Base-by-base conservation (phyloP, 1,139 yeast species). In the Scheffersomyces quercinus region DNA sequence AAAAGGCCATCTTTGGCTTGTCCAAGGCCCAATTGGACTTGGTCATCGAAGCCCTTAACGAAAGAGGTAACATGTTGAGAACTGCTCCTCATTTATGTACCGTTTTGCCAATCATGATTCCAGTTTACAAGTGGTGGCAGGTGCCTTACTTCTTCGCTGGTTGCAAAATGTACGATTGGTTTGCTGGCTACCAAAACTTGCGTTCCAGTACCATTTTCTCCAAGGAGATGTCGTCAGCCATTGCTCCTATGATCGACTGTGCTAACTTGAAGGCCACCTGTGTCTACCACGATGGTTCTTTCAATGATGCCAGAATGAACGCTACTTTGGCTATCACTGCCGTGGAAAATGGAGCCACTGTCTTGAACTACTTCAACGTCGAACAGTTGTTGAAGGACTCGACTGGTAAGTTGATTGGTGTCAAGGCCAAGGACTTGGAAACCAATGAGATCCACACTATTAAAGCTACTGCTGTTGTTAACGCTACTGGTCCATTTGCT, bases 41-140 rank as follows among this genome's bases (percentile, higher is more conserved):
- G 58, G 98, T 91, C 50, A 87, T 89, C 58, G 98, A 91, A 70
- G 97, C 98, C 16, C 77, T 91, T 48, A 87, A 88, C 62, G 98
- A 91, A 71, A 83, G 98, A 65, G 89, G 88, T 48, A 88, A 88
- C 57, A 85, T 91, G 78, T 70, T 91, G 58, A 81, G 88, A 61
- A 89, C 95, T 53, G 98, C 98, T 36, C 98, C 98, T 41, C 97
- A 91, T 65, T 79, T 91, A 56, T 83, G 93, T 51, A 75, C 87
- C 47, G 83, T 93, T 43, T 77, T 91, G 56, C 98, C 98, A 35
- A 91, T 91, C 56, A 83, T 90, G 88, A 89, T 91, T 58, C 98
- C 98, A 16, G 91, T 90, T 49, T 91, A 91, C 75, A 84, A 83
- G 61, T 88, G 90, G 82, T 91, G 97, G 97, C 96, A 90, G 72